Evolutionary conservation across 1,139 yeast genomes (phyloP).

Genomic region (Ogataea hybrid): DNA sequence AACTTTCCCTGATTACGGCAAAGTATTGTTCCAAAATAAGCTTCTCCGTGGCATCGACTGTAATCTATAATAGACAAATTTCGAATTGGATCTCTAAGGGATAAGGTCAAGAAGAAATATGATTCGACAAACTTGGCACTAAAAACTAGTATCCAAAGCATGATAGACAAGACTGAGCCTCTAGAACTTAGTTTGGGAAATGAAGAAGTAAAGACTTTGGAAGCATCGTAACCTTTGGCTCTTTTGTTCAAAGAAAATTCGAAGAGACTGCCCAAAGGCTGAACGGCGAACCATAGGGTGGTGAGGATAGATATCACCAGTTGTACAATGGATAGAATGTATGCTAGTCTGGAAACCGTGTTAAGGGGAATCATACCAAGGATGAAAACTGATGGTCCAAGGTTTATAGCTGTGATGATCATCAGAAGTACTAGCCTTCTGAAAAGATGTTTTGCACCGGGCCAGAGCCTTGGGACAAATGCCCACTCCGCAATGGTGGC

Average conservation of each 20-base stretch:
- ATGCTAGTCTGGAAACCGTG: constrained; percentile 48
- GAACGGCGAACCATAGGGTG: constrained; percentile 56
- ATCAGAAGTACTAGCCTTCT: constrained; percentile 42
- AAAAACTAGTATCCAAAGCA: constrained; percentile 69
- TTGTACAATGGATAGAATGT: constrained; percentile 54
- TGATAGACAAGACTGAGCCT: constrained; percentile 54
- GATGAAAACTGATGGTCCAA: constrained; percentile 63
- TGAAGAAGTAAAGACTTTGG: constrained; percentile 44
- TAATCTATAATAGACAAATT: constrained; percentile 60
- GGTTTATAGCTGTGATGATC: constrained; percentile 45
- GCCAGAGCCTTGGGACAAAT: constrained; percentile 70
- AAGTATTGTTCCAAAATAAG: constrained; percentile 44
- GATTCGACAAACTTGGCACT: constrained; percentile 76
- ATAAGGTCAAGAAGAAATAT: constrained; percentile 73
- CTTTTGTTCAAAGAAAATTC: constrained; percentile 28
- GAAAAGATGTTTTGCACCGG: constrained; percentile 55
- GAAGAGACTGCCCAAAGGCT: constrained; percentile 57
- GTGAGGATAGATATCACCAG: constrained; percentile 59
- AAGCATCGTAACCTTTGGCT: constrained; percentile 30
- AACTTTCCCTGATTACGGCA: constrained; percentile 63
- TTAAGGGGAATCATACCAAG: constrained; percentile 53
- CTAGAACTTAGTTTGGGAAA: constrained; percentile 54
- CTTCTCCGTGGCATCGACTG: constrained; percentile 63
- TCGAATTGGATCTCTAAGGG: constrained; percentile 75
- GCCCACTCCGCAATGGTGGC: constrained; percentile 62